These are phyloP conservation scores for Anthoceros angustus DNA, from an alignment of 225 moss, liverwort and hornwort genomes.

Conservation along the genomic window DNA sequence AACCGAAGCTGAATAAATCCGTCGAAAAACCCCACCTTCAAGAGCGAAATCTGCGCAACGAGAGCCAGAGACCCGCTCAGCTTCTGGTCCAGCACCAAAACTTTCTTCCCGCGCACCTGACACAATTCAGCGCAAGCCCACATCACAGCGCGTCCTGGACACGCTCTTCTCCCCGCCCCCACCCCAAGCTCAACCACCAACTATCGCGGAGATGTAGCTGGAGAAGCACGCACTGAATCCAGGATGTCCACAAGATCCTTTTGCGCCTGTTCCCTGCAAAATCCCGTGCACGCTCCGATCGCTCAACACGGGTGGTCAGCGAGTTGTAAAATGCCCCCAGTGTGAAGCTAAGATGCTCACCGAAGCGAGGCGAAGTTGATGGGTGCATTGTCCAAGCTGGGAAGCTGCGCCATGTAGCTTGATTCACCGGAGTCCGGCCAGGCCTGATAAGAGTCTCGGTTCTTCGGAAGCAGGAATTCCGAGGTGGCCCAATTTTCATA, in stretches of 20 bases:
- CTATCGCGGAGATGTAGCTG: not conserved
- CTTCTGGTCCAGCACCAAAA: slow-evolving; percentile 75
- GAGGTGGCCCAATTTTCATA: too few species aligned
- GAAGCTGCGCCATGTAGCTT: slow-evolving; percentile 64
- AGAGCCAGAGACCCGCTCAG: slow-evolving; percentile 90
- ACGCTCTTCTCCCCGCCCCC: not conserved
- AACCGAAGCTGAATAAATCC: not conserved
- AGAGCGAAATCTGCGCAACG: slow-evolving; percentile 65
- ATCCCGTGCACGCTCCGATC: not conserved
- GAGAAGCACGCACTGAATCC: slow-evolving; percentile 39
- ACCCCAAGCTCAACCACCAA: not conserved
- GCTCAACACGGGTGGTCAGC: not conserved
- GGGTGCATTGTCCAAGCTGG: slow-evolving; percentile 77
- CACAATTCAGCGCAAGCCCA: not conserved
- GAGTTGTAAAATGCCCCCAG: not conserved
- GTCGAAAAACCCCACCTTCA: slow-evolving; percentile 31
- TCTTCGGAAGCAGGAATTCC: too few species aligned
- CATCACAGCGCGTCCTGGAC: not conserved
- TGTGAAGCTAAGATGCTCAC: slow-evolving; percentile 13
- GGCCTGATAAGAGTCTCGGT: too few species aligned
- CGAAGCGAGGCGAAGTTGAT: slow-evolving; percentile 56
- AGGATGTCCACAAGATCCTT: slow-evolving; percentile 67
- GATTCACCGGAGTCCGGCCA: not conserved
- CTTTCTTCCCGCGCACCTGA: slow-evolving; percentile 81
- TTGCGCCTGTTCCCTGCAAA: slow-evolving; percentile 70